Conservation (phyloP, 2,329 filamentous ascomycete species). For the Talaromyces sp. region DNA sequence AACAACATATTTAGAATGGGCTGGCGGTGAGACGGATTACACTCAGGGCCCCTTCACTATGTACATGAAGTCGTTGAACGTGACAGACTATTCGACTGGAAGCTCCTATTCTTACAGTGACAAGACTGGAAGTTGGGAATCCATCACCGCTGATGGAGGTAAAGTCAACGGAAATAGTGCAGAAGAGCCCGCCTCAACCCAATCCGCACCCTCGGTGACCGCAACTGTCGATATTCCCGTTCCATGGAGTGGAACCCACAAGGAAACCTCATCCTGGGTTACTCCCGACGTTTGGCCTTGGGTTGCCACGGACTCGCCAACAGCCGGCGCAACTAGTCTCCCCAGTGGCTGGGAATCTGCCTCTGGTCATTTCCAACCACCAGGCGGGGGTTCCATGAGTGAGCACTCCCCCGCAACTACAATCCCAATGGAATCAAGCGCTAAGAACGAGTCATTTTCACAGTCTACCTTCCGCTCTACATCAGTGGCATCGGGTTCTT, state of each 20-base stretch:
- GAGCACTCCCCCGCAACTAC: slow-evolving; percentile 49
- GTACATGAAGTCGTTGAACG: slow-evolving; percentile 72
- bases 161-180: slow-evolving; percentile 66
- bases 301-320: slow-evolving; percentile 59
- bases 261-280: slow-evolving; percentile 49
- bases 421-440: slow-evolving; percentile 16
- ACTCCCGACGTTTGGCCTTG: slow-evolving; percentile 70
- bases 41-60: slow-evolving; percentile 81
- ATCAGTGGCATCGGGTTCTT: slow-evolving; percentile 52
- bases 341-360: slow-evolving; percentile 79
- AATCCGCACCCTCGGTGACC: slow-evolving; percentile 63
- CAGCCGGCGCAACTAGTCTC: slow-evolving; percentile 54
- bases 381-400: slow-evolving; percentile 68
- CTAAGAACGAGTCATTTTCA: slow-evolving; percentile 30
- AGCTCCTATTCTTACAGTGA: slow-evolving; percentile 81
- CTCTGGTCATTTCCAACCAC: slow-evolving; percentile 76
- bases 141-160: slow-evolving; percentile 80
- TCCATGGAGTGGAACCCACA: slow-evolving; percentile 61
- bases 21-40: slow-evolving; percentile 83
- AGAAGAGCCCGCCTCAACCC: slow-evolving; percentile 44
- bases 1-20: slow-evolving; percentile 63
- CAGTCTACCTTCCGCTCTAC: slow-evolving; percentile 59
- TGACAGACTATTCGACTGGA: slow-evolving; percentile 93
- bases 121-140: slow-evolving; percentile 74
- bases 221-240: slow-evolving; percentile 66